Evolutionary conservation across 176 grass and related monocot species (phyloP).

Genomic region (Poa pratensis): DNA sequence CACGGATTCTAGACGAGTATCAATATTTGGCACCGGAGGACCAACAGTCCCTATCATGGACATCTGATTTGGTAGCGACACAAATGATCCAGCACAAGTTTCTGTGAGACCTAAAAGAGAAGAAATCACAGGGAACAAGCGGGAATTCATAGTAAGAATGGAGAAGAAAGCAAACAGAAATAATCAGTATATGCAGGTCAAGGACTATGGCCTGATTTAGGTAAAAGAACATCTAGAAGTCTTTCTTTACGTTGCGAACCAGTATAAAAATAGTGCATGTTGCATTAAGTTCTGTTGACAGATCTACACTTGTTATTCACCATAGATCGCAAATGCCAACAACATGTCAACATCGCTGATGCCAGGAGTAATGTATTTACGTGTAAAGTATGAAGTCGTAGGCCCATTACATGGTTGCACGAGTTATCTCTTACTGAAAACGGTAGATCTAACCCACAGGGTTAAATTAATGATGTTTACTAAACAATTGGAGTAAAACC

Average conservation of each 20-base stretch:
- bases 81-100: conserved; percentile 79
- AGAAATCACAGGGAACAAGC: conserved; percentile 29
- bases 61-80: conserved; percentile 76
- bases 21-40: conserved; percentile 81
- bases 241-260: background rate
- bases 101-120: conserved; percentile 74
- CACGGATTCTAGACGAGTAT: conserved; percentile 71
- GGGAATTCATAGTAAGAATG: conserved; percentile 21
- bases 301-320: background rate
- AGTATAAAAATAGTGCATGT: conserved; percentile 34
- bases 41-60: conserved; percentile 87
- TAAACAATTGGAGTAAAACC: conserved; percentile 5
- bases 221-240: conserved; percentile 24
- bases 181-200: background rate
- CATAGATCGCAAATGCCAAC: background rate
- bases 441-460: background rate
- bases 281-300: background rate
- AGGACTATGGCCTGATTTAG: conserved; percentile 14
- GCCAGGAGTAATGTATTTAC: background rate
- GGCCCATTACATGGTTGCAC: background rate
- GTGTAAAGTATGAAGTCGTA: background rate
- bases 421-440: conserved; percentile 27
- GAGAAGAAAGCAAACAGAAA: conserved; percentile 7
- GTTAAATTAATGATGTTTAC: conserved; percentile 24
- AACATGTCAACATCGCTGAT: background rate